Evolutionary conservation across 2,329 filamentous ascomycete genomes (phyloP).

Genomic region (Alternaria triticimaculans): DNA sequence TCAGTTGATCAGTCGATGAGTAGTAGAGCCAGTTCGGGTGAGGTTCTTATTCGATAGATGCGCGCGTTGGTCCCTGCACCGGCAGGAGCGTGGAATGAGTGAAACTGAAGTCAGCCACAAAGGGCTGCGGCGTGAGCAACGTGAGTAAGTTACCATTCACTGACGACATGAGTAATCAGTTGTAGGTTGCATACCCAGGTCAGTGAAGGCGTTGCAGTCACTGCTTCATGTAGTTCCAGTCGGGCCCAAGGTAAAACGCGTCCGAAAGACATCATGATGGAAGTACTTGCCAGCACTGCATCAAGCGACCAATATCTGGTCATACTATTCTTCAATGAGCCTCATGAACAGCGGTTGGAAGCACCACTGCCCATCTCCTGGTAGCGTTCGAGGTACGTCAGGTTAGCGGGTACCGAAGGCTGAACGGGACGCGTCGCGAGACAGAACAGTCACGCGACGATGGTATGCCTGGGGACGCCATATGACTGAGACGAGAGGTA

Average conservation of each 20-base stretch:
- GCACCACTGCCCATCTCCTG: not conserved
- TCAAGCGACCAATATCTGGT: not conserved
- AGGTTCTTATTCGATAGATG: not conserved
- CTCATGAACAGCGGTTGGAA: not conserved
- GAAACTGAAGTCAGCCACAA: not conserved
- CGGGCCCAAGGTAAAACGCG: not conserved
- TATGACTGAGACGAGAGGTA: fast-evolving
- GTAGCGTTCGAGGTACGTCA: not conserved
- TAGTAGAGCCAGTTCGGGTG: not conserved
- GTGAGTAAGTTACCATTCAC: not conserved
- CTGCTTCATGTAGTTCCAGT: not conserved
- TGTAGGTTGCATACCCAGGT: not conserved
- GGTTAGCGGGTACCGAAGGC: not conserved
- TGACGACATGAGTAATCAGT: not conserved
- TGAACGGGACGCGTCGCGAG: not conserved
- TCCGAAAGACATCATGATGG: not conserved
- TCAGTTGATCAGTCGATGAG: not conserved
- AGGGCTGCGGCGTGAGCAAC: not conserved
- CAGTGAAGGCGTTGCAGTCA: not conserved
- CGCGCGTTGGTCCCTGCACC: not conserved
- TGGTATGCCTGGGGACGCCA: fast-evolving
- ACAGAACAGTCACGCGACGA: fast-evolving
- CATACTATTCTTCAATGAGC: not conserved
- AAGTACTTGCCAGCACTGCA: not conserved
- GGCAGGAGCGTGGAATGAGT: not conserved